A percentile compares a stretch with the other conserved stretches of the same genome.
These are phyloP conservation scores for Aureobasidium pullulans DNA, from an alignment of 2,329 filamentous ascomycete species.

Conservation along the genomic window DNA sequence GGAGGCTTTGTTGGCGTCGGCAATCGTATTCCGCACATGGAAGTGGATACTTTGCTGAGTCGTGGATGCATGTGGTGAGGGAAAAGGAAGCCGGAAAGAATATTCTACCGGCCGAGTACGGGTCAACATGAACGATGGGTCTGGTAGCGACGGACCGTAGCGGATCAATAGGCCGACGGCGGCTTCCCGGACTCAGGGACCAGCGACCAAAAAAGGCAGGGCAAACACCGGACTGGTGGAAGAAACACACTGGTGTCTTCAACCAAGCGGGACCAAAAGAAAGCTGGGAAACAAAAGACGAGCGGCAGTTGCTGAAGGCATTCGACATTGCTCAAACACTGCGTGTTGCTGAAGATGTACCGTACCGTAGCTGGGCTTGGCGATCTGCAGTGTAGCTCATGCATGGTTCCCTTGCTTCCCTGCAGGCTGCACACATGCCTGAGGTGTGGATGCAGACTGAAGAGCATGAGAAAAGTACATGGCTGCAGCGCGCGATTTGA, in stretches of 20 bases:
- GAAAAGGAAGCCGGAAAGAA: neutral
- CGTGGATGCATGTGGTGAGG: neutral
- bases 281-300: neutral
- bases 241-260: neutral
- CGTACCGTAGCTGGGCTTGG: neutral
- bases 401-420: slow-evolving; percentile 4
- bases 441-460: neutral
- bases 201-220: neutral
- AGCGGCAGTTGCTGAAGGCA: neutral
- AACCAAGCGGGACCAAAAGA: neutral
- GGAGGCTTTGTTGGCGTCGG: neutral
- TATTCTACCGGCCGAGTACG: neutral
- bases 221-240: neutral
- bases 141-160: neutral
- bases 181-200: neutral
- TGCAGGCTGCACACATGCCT: slow-evolving; percentile 7
- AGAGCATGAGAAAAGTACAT: neutral
- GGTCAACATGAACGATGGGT: neutral
- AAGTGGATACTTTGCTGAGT: neutral
- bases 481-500: neutral
- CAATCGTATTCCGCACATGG: neutral
- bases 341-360: neutral
- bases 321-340: neutral
- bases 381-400: slow-evolving; percentile 7
- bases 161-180: neutral